Conservation (phyloP, 805 yeast genomes). For the Spathaspora boniae region DNA sequence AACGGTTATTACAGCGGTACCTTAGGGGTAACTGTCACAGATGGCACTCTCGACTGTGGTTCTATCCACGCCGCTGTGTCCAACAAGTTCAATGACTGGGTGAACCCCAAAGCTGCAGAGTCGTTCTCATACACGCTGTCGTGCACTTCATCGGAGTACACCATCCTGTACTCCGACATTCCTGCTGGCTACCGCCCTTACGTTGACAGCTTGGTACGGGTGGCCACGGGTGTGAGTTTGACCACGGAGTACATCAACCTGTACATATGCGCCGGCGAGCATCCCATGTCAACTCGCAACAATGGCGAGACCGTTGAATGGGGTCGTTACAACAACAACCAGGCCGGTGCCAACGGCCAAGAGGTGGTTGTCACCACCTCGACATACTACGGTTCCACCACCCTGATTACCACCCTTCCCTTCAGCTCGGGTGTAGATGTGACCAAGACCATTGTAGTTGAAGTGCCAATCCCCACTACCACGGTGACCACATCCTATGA, state of each 20-base stretch:
- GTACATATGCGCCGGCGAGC: conserved; percentile 11
- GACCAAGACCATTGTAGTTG: conserved; percentile 22
- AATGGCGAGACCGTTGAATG: conserved; percentile 14
- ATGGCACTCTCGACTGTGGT: conserved; percentile 16
- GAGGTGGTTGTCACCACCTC: conserved; percentile 13
- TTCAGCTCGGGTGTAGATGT: conserved; percentile 11
- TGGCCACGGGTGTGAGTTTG: conserved; percentile 1
- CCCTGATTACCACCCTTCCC: conserved; percentile 18
- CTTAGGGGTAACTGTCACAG: conserved; percentile 14
- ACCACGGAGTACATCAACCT: conserved; percentile 9
- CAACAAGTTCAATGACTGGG: conserved; percentile 20
- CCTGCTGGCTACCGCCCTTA: conserved; percentile 29
- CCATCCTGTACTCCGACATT: conserved; percentile 15
- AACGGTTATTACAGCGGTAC: conserved; percentile 20
- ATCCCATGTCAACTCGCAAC: conserved; percentile 8
- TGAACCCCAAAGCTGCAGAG: conserved; percentile 11
- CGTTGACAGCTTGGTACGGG: conserved; percentile 12
- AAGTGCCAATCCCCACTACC: conserved; percentile 16
- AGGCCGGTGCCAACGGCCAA: conserved; percentile 14
- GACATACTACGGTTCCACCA: conserved; percentile 19
- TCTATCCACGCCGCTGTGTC: conserved; percentile 18
- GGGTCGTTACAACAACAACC: conserved; percentile 4
- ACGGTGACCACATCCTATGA: conserved; percentile 16
- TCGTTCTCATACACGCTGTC: conserved; percentile 8
- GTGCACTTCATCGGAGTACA: conserved; percentile 13